Evolutionary conservation across 1,139 yeast species (phyloP), one percentile per base, ranked within the genome.

Genomic region (Ashbya aceris): DNA sequence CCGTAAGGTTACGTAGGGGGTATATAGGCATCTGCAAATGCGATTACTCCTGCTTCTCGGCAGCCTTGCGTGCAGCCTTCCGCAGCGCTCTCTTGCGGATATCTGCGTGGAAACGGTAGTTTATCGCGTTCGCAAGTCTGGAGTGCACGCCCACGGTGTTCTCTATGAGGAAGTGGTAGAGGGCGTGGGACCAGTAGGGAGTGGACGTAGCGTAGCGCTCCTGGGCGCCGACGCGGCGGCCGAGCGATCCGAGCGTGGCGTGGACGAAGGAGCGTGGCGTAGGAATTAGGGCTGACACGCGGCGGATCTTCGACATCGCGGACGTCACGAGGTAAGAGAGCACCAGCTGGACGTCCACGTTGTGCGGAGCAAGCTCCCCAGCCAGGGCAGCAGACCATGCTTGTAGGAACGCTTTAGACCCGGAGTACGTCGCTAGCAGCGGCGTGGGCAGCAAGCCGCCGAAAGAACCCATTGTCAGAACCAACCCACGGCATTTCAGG

Each of bases 401-500:
- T 67, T 91, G 97, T 56, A 91, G 71, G 65, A 91, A 91, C 6
- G 95, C 89, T 69, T 91, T 91, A 40, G 97, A 87, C 11, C 98
- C 99, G 12, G 97, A 83, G 68, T 91, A 91, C 7, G 91, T 83
- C 17, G 97, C 95, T 56, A 93, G 74, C 54, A 79, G 73, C 17
- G 98, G 96, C 12, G 96, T 83, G 43, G 98, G 98, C 41, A 85
- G 71, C 51, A 87, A 72, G 1, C 97, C 99, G 41, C 95, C 95
- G 60, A 91, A 91, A 1, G 97, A 89, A 31, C 98, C 96, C 96
- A 91, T 86, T 33, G 94, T 87, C 56, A 91, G 69, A 47, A 93
- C 76, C 56, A 91, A 74, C 33, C 95, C 95, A 48, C 76, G 73
- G 27, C 67, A 58, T 64, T 49, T 65, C 60, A 48, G 60, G 51